These are phyloP conservation scores for Jaapia argillacea DNA, from an alignment of 768 basidiomycete species.

Conservation along the genomic window DNA sequence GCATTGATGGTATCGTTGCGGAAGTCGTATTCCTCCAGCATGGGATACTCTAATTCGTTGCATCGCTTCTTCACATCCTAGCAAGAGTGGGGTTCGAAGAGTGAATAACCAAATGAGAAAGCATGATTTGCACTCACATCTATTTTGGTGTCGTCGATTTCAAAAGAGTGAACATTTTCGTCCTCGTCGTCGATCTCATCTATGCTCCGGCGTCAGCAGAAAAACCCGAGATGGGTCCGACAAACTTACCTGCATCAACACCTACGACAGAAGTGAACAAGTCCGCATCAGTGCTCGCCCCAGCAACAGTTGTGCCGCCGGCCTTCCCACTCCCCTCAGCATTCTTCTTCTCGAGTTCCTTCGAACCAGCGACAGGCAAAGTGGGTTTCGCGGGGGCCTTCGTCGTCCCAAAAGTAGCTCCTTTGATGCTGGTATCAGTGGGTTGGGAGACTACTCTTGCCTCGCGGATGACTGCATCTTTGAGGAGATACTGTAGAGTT, in stretches of 20 bases:
- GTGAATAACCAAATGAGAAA: slow-evolving; percentile 1
- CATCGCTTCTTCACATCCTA: slow-evolving; percentile 95
- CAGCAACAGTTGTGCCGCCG: slow-evolving; percentile 12
- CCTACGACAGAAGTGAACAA: slow-evolving; percentile 96
- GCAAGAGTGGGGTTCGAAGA: not conserved
- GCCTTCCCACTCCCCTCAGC: slow-evolving; percentile 35
- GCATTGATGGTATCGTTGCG: slow-evolving; percentile 93
- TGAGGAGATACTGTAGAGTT: slow-evolving; percentile 77
- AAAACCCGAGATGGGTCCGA: not conserved
- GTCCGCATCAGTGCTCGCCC: slow-evolving; percentile 50
- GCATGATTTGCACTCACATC: slow-evolving; percentile 52
- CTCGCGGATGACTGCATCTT: slow-evolving; percentile 78
- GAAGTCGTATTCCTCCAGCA: slow-evolving; percentile 99
- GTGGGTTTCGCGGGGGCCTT: slow-evolving; percentile 79
- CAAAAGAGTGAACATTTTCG: slow-evolving; percentile 93
- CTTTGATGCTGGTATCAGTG: slow-evolving; percentile 68
- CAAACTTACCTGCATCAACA: slow-evolving; percentile 66
- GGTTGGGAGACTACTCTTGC: slow-evolving; percentile 67
- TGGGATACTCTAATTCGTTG: slow-evolving; percentile 94
- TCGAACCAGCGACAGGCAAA: slow-evolving; percentile 79
- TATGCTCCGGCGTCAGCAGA: too few species aligned
- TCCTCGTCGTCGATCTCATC: slow-evolving; percentile 98
- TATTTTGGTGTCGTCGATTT: slow-evolving; percentile 90
- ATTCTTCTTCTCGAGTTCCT: slow-evolving; percentile 63
- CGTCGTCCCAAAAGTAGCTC: slow-evolving; percentile 65